Evolutionary conservation across 164 flowering plant species (phyloP), one percentile per base, ranked within the genome.

Genomic region (Saururus chinensis): DNA sequence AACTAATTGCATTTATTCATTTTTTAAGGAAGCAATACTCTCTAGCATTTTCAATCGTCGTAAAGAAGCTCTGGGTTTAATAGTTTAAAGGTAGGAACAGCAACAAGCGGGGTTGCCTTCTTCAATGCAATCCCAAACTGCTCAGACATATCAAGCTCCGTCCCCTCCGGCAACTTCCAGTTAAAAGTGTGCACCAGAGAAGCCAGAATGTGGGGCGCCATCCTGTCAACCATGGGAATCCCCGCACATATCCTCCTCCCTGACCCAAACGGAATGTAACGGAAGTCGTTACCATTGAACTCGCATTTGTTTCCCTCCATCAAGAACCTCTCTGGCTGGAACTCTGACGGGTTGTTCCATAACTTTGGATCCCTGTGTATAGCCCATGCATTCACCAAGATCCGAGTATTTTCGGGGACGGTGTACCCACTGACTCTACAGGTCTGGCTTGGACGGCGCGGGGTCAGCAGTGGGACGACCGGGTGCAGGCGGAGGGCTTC

Each of bases 231-330:
- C 53, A 69, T 30, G 19, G 67, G 40, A 52, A 70, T 9, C 9
- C 73, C 73, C 0, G 45, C 60, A 58, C 73, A 70, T 9, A 26
- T 53, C 51, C 73, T 66, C 48, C 69, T 66, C 9, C 73, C 73
- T 1, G 73, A 66, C 21, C 73, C 73, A 23, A 70, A 70, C 9
- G 69, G 69, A 4, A 70, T 41, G 22, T 51, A 70, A 16, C 70
- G 66, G 51, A 62, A 63, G 54, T 71, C 66, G 12, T 51, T 62
- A 11, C 74, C 74, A 19, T 45, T 26, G 65, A 35, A 62, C 19
- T 62, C 65, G 9, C 40, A 12, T 8, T 19, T 60, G 53, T 51
- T 51, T 2, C 19, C 35, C 12, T 45, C 52, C 63, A 60, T 9
- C n/a, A n/a, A n/a, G 63, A 60, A 60, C 30, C 63, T 60, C 23